phyloP scores from a whole-genome alignment of 225 moss, liverwort and hornwort species.

The Marchantia paleacea region DNA sequence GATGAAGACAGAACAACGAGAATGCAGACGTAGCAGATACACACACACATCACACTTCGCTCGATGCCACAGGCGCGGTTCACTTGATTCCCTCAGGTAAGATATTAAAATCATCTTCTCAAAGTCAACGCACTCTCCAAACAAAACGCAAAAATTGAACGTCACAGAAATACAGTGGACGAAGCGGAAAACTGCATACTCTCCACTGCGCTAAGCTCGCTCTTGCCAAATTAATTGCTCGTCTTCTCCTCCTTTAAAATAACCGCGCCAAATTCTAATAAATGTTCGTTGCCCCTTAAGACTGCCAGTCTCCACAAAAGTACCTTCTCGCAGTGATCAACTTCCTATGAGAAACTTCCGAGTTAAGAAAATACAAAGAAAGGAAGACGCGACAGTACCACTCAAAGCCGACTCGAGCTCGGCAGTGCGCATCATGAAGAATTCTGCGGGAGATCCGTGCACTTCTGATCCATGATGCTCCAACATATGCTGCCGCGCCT shows the following conservation, averaged over 20 bases:
- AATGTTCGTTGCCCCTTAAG: neutral
- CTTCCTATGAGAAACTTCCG: neutral
- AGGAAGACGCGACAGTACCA: constrained; percentile 36
- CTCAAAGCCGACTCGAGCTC: constrained; percentile 61
- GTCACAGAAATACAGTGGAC: no score
- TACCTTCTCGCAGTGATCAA: neutral
- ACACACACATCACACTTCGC: no score
- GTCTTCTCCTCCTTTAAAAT: neutral
- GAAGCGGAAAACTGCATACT: no score
- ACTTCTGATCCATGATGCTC: constrained; percentile 27
- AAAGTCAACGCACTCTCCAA: no score
- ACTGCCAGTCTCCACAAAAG: neutral
- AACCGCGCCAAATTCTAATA: neutral
- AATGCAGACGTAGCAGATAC: no score
- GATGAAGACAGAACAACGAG: no score
- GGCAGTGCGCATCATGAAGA: constrained; percentile 33
- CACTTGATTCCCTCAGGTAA: no score
- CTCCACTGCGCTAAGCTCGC: no score
- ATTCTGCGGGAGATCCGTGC: constrained; percentile 33
- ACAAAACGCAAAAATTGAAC: no score
- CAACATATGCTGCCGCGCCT: constrained; percentile 4
- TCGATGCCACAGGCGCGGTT: no score
- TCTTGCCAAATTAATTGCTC: neutral
- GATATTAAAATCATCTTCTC: no score
- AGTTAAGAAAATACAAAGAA: neutral